A percentile compares a stretch with the other conserved stretches of the same genome.
phyloP scores from a whole-genome alignment of 257 asterid genomes.

The Phtheirospermum japonicum region DNA sequence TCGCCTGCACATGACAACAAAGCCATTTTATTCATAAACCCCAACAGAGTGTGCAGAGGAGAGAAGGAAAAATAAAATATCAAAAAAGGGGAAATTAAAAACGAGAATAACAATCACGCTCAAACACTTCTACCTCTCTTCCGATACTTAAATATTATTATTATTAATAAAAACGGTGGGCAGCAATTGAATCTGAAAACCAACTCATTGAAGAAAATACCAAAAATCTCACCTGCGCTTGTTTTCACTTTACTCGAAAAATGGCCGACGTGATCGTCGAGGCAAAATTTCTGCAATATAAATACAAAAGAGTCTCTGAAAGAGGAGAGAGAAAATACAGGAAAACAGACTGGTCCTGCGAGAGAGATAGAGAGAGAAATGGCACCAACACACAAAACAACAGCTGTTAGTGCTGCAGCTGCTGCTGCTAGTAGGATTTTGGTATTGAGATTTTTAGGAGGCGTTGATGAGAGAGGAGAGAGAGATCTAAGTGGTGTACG shows the following conservation, averaged over 20 bases:
- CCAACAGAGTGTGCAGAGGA: constrained; percentile 22
- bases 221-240: constrained; percentile 51
- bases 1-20: constrained; percentile 49
- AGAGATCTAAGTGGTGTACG: background rate
- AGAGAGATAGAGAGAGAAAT: background rate
- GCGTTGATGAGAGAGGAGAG: constrained; percentile 16
- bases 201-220: constrained; percentile 36
- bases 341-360: constrained; percentile 5
- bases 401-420: constrained; percentile 26
- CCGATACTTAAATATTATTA: constrained; percentile 23
- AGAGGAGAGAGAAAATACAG: constrained; percentile 1
- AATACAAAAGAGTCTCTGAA: background rate
- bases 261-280: constrained; percentile 46
- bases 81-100: background rate
- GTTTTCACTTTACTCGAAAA: constrained; percentile 29
- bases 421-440: constrained; percentile 25
- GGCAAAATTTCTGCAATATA: constrained; percentile 32
- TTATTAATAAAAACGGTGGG: constrained; percentile 24
- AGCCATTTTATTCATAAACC: constrained; percentile 31
- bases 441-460: constrained; percentile 15
- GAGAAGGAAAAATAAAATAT: background rate
- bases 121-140: constrained; percentile 26
- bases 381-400: constrained; percentile 11
- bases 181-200: constrained; percentile 35
- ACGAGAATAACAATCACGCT: constrained; percentile 17